Base-by-base conservation (phyloP, 306 rosid species). In the Ceratonia siliqua region DNA sequence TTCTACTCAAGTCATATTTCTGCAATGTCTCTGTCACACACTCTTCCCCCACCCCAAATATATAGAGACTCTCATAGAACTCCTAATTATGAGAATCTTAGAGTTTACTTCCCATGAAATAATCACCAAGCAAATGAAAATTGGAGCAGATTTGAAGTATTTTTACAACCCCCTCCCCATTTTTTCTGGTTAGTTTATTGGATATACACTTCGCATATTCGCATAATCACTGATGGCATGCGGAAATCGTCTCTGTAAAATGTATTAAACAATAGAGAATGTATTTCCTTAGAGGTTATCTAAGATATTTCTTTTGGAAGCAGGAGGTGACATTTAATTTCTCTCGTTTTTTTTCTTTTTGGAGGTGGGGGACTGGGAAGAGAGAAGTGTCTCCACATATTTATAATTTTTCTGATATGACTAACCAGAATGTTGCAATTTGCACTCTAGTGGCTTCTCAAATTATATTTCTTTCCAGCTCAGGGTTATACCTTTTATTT, bases 1-100 rank as follows among this genome's bases (percentile, higher is more conserved):
- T 70, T 78, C 61, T 73, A 39, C 22, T 48, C 35, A 39, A 54
- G 54, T 56, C 55, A 12, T 28, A 43, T 42, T 18, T 21, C 70
- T 65, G 50, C 8, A 21, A 52, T 62, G 48, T 22, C 43, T 28
- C 64, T 65, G 25, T 49, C 28, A 32, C 49, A 20, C 39, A 8
- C 38, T 50, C 48, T 18, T 42, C 11, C 20, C 52, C 30, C 20
- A 28, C 28, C 36, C 30, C 6, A 28, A 17, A 3, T 53, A 49
- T 27, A 15, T 67, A 61, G 25, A 62, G 3, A n/a, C 57, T 49
- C 50, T 30, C 20, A 50, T 2, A 17, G 18, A 58, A 74, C 39
- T 59, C 27, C 59, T 39, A 6, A 49, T 20, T 68, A 36, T 28
- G n/a, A 18, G 68, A 46, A 38, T 45, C n/a, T 43, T 62, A 21